Evolutionary conservation across 805 yeast species (phyloP).

Genomic region (Wickerhamiella australiensis): DNA sequence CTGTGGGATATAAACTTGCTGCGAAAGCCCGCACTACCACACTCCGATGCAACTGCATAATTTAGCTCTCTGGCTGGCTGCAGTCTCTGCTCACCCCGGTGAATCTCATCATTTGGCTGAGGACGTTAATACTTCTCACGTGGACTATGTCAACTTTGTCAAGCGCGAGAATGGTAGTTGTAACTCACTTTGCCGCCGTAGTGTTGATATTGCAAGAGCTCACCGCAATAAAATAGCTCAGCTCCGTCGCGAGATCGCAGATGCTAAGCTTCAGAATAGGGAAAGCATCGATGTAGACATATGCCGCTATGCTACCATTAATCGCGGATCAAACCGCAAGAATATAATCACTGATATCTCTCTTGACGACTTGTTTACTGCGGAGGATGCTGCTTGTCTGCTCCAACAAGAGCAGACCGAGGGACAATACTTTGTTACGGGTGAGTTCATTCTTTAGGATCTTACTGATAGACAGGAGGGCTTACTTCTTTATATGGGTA

Average conservation of each 20-base stretch:
- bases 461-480: not conserved
- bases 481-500: not conserved
- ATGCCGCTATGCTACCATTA: not conserved
- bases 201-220: not conserved
- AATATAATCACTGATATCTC: not conserved
- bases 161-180: not conserved
- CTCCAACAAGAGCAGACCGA: not conserved
- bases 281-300: not conserved
- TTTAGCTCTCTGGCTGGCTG: not conserved
- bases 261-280: not conserved
- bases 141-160: not conserved
- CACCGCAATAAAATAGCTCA: not conserved
- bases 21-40: too few species aligned
- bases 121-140: not conserved
- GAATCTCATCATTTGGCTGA: not conserved
- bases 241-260: not conserved
- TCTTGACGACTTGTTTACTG: not conserved
- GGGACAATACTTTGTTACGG: conserved; percentile 1
- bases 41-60: too few species aligned
- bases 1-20: too few species aligned
- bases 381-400: not conserved
- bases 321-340: conserved; percentile 1
- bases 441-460: conserved; percentile 1
- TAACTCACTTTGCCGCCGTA: not conserved
- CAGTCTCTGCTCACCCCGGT: not conserved